Percentiles rank a stretch among this genome's conserved stretches.
Evolutionary conservation across 2,329 filamentous ascomycete species (phyloP).

Genomic region (Ophiocordyceps polyrhachis-furcata): DNA sequence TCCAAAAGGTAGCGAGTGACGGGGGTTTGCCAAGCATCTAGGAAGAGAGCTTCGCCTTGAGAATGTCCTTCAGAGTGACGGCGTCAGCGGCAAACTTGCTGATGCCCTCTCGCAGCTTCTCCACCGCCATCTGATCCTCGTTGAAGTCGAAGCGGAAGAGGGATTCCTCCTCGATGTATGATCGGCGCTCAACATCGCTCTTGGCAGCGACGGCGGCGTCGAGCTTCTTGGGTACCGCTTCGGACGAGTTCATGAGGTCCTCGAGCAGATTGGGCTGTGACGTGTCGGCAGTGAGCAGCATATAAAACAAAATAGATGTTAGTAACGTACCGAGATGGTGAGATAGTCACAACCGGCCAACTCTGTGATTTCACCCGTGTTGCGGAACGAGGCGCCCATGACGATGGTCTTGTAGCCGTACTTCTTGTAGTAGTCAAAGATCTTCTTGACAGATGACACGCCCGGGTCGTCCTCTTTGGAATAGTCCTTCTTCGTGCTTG

Average conservation of each 20-base stretch:
- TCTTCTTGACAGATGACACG: constrained; percentile 79
- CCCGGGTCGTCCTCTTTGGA: constrained; percentile 78
- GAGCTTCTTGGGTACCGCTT: constrained; percentile 81
- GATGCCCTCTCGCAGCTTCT: constrained; percentile 99
- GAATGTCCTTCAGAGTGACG: constrained; percentile 77
- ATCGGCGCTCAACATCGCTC: constrained; percentile 71
- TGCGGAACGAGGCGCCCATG: constrained; percentile 98
- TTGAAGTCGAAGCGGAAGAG: constrained; percentile 98
- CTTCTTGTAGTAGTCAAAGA: constrained; percentile 99
- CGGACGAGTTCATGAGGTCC: constrained; percentile 73
- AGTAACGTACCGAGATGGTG: constrained; percentile 66
- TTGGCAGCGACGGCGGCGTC: constrained; percentile 44
- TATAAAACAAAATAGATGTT: constrained; percentile 1
- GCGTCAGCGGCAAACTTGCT: constrained; percentile 98
- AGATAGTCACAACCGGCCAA: constrained; percentile 97
- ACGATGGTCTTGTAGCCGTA: constrained; percentile 97
- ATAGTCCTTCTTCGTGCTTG: constrained; percentile 85
- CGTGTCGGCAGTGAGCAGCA: constrained; percentile 4
- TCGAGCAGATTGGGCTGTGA: constrained; percentile 74
- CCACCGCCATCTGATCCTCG: constrained; percentile 97
- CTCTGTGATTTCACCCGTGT: constrained; percentile 90
- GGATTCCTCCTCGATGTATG: constrained; percentile 78
- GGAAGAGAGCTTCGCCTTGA: constrained; percentile 63
- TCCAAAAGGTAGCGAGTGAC: not conserved
- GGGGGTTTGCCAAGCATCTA: not conserved